A percentile compares a stretch with the other conserved stretches of the same genome.
These are phyloP conservation scores for Cinnamomum micranthum DNA, from an alignment of 164 flowering plant genomes.

Conservation along the genomic window DNA sequence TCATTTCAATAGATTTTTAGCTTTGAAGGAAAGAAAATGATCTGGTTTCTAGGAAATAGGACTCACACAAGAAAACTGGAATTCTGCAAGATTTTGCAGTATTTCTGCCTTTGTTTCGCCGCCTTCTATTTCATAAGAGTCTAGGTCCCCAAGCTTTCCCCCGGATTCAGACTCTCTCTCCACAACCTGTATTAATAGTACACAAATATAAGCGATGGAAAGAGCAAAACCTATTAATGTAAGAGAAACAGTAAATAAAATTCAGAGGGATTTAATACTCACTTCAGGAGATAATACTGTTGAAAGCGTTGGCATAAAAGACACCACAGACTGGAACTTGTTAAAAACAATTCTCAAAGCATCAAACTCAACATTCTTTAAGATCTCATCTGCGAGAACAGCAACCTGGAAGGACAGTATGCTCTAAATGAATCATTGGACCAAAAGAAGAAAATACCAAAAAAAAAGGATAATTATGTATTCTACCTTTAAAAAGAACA, in stretches of 20 bases:
- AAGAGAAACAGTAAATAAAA: background rate
- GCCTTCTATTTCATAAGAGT: conserved; percentile 91
- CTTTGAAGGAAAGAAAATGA: background rate
- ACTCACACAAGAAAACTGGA: conserved; percentile 96
- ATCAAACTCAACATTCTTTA: conserved; percentile 92
- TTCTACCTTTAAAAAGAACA: no score
- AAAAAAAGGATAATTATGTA: no score
- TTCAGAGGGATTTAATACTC: background rate
- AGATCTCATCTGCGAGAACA: conserved; percentile 87
- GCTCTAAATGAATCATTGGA: background rate
- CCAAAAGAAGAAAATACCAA: background rate
- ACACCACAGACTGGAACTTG: conserved; percentile 80
- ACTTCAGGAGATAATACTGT: conserved; percentile 93
- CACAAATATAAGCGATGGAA: background rate
- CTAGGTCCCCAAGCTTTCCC: conserved; percentile 77
- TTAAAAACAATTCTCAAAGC: conserved; percentile 82
- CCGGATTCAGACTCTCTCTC: conserved; percentile 90
- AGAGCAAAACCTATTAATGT: background rate
- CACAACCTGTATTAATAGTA: conserved; percentile 41
- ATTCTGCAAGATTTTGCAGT: conserved; percentile 81
- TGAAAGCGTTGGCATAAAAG: conserved; percentile 69
- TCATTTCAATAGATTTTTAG: background rate
- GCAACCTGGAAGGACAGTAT: conserved; percentile 55
- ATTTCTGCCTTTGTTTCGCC: conserved; percentile 80
- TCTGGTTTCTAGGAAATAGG: background rate